These are phyloP conservation scores for Calonectria multiphialidica DNA, from an alignment of 2,329 filamentous ascomycete genomes.

Conservation along the genomic window DNA sequence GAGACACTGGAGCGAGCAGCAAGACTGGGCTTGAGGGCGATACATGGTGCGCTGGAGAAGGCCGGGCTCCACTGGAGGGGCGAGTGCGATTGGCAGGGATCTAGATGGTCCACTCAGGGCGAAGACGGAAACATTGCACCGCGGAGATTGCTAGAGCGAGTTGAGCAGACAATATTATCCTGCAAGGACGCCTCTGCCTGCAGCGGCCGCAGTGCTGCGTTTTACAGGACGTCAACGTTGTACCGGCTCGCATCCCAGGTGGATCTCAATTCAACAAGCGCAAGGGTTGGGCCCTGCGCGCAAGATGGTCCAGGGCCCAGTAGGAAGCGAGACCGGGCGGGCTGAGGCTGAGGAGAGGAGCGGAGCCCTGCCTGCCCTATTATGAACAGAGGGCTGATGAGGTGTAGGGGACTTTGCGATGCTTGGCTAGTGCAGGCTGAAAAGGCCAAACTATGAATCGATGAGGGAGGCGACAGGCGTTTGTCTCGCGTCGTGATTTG, in stretches of 20 bases:
- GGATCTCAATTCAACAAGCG: conserved; percentile 4
- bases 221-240: conserved; percentile 8
- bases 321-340: conserved; percentile 7
- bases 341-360: conserved; percentile 8
- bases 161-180: background rate
- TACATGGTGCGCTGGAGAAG: background rate
- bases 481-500: conserved; percentile 13
- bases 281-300: background rate
- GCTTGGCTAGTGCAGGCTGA: background rate
- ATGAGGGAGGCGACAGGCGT: background rate
- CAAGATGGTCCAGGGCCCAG: background rate
- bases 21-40: background rate
- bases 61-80: background rate
- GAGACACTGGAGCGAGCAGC: background rate
- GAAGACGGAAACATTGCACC: background rate
- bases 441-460: background rate
- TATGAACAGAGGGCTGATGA: background rate
- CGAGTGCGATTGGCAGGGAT: conserved; percentile 1
- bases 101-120: background rate
- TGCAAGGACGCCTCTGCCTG: conserved; percentile 5
- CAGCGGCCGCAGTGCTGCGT: conserved; percentile 2
- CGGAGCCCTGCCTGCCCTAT: background rate
- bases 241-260: conserved; percentile 5
- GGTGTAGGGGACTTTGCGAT: background rate
- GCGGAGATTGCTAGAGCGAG: background rate